Evolutionary conservation across 2,329 filamentous ascomycete species (phyloP).

Genomic region (Xylariales sp.): DNA sequence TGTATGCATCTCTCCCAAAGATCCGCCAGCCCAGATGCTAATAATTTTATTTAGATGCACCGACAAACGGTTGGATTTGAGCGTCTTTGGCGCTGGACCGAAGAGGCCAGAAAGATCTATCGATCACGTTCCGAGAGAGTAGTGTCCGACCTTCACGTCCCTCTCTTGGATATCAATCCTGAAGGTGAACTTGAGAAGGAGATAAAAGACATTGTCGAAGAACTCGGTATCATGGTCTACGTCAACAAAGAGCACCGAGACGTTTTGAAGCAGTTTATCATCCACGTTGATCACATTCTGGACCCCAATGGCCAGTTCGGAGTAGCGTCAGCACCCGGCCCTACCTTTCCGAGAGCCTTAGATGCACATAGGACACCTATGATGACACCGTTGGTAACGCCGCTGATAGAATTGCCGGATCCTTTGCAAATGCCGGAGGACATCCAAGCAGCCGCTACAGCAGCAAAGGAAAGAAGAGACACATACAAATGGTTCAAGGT

Average conservation of each 20-base stretch:
- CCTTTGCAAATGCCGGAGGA: not conserved
- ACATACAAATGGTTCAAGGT: slow-evolving; percentile 21
- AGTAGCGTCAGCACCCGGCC: no score
- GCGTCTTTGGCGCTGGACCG: slow-evolving; percentile 32
- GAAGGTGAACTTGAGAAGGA: slow-evolving; percentile 39
- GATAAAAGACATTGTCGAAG: slow-evolving; percentile 42
- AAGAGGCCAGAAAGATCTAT: slow-evolving; percentile 19
- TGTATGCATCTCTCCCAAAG: slow-evolving; percentile 23
- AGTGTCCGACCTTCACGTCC: slow-evolving; percentile 21
- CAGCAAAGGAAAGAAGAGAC: not conserved
- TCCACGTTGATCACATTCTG: slow-evolving; percentile 18
- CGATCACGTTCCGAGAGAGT: slow-evolving; percentile 14
- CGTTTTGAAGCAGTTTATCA: slow-evolving; percentile 24
- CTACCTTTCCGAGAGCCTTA: not conserved
- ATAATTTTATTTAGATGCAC: slow-evolving; percentile 19
- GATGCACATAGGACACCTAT: no score
- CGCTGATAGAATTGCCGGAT: not conserved
- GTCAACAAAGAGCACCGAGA: slow-evolving; percentile 32
- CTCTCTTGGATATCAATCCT: slow-evolving; percentile 35
- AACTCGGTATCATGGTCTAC: slow-evolving; percentile 41
- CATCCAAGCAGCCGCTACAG: not conserved
- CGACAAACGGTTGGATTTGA: slow-evolving; percentile 35
- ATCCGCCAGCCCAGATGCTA: not conserved
- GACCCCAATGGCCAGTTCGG: slow-evolving; percentile 16
- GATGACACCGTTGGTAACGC: not conserved